Base-by-base conservation (phyloP, 306 rosid genomes). In the Lablab purpureus region DNA sequence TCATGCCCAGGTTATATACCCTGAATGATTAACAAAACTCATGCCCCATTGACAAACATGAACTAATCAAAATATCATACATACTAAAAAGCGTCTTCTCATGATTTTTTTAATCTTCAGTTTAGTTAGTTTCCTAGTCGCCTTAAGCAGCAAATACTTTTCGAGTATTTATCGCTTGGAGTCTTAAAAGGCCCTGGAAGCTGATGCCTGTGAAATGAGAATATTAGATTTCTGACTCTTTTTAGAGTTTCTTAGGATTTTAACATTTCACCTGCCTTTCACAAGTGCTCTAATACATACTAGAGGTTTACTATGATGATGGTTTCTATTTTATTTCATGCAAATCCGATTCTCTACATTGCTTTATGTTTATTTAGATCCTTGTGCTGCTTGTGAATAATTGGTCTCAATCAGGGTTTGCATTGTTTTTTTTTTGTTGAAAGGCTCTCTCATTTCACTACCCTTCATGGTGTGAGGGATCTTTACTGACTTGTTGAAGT, bases 381-480 rank as follows among this genome's bases (percentile, higher is more conserved):
- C 37, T 51, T 15, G 14, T 43, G 34, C n/a, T 60, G 45, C 34
- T 32, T 36, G n/a, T 3, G n/a, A 50, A 50, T 71, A 10, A 37
- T 22, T 71, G 58, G 78, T 60, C 32, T 34, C 25, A 12, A 22
- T 17, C n/a, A 47, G 65, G 71, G 10, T 59, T 71, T 15, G 45
- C 41, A 21, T 55, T 12, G 15, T 28, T 58, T 28, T 45, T 56
- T 45, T 34, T 69, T 37, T 17, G 11, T 17, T 58, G 28, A 67
- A 9, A 9, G 2, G 14, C 4, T 50, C 32, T 50, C 32, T 18
- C 46, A 50, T 51, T 51, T 72, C 2, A 12, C 18, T 71, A 18
- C 6, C 62, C 21, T 52, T 52, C 37, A 23, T 3, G 5, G n/a
- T 10, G 21, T 10, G 71, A 36, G 50, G 32, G 71, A 19, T 37